Conservation (phyloP, 768 basidiomycete species). For the Lentinula detonsa region DNA sequence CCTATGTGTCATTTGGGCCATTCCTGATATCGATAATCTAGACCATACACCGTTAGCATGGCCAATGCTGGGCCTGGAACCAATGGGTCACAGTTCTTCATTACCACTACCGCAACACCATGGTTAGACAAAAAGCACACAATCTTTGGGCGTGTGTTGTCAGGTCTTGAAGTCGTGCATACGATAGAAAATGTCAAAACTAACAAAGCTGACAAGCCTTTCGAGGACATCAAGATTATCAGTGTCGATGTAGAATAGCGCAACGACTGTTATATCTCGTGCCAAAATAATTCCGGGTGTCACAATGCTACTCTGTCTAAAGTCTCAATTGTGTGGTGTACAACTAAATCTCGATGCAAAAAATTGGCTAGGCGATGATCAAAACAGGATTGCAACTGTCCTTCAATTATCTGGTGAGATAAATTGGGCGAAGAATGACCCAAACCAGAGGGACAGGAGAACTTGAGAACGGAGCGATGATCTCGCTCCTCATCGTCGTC, state of each 20-base stretch:
- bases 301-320: slow-evolving; percentile 44
- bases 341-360: slow-evolving; percentile 9
- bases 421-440: slow-evolving; percentile 15
- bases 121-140: slow-evolving; percentile 93
- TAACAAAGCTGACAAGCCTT: slow-evolving; percentile 82
- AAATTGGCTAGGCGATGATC: slow-evolving; percentile 19
- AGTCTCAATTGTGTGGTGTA: slow-evolving; percentile 29
- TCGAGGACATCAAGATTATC: slow-evolving; percentile 89
- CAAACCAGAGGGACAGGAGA: slow-evolving; percentile 44
- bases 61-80: slow-evolving; percentile 86
- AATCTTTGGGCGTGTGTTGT: slow-evolving; percentile 85
- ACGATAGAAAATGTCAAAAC: slow-evolving; percentile 88
- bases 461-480: slow-evolving; percentile 42
- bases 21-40: slow-evolving; percentile 21
- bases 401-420: slow-evolving; percentile 19
- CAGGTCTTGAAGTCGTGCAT: slow-evolving; percentile 87
- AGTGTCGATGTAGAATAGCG: slow-evolving; percentile 67
- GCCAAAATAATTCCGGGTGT: not conserved
- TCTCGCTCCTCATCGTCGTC: slow-evolving; percentile 6
- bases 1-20: not conserved
- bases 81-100: slow-evolving; percentile 97
- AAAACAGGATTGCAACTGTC: slow-evolving; percentile 28
- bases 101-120: slow-evolving; percentile 90
- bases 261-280: not conserved
- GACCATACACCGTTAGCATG: slow-evolving; percentile 95